These are phyloP conservation scores for Metroxylon sagu DNA, from an alignment of 176 grass and related monocot species.

Conservation along the genomic window DNA sequence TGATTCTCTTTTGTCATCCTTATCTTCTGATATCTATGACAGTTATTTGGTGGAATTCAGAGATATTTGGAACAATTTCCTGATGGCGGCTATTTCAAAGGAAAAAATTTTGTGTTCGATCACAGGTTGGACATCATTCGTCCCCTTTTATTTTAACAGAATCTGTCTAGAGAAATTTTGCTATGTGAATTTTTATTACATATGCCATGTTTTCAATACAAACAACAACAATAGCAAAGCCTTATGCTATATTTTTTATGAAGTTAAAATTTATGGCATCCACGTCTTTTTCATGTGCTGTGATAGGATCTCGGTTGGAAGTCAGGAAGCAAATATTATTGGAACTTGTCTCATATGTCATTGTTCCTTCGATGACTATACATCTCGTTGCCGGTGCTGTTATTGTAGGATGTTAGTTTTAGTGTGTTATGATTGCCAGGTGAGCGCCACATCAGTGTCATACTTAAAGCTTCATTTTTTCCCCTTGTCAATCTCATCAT, in stretches of 20 bases:
- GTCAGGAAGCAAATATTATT: conserved; percentile 41
- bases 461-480: conserved; percentile 10
- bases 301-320: conserved; percentile 74
- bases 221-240: too few species aligned
- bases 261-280: neutral
- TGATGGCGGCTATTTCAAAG: conserved; percentile 89
- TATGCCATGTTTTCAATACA: too few species aligned
- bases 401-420: conserved; percentile 81
- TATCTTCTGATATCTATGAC: conserved; percentile 21
- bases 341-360: conserved; percentile 66
- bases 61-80: conserved; percentile 85
- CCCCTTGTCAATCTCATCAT: neutral
- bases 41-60: conserved; percentile 94
- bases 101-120: conserved; percentile 98
- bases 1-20: neutral
- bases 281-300: conserved; percentile 14
- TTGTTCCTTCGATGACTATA: conserved; percentile 79
- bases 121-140: conserved; percentile 38
- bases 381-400: conserved; percentile 56
- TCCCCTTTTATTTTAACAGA: too few species aligned
- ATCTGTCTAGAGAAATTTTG: too few species aligned
- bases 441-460: conserved; percentile 10
- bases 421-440: conserved; percentile 61
- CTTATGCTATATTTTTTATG: too few species aligned
- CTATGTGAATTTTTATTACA: too few species aligned